Conservation (phyloP, 2,329 filamentous ascomycete genomes). For the Ceratocystis smalleyi region DNA sequence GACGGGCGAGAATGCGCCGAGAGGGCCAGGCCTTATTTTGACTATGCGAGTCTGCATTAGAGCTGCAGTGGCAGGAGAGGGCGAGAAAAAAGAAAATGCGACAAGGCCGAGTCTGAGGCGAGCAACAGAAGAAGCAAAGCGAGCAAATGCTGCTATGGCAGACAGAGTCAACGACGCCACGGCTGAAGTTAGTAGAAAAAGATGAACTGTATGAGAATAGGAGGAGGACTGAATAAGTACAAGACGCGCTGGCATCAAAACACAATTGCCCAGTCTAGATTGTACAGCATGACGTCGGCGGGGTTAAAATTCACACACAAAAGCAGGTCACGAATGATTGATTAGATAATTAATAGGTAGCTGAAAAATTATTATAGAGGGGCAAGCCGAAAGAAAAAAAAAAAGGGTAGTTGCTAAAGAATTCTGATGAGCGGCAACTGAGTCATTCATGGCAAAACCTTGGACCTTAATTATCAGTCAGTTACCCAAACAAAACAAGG, state of each 20-base stretch:
- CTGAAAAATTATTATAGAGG: conserved; percentile 12
- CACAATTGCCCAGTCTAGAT: not conserved
- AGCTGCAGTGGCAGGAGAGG: not conserved
- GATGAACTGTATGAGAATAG: not conserved
- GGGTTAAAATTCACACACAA: not conserved
- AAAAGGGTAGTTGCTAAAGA: not conserved
- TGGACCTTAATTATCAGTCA: not conserved
- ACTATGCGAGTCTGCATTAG: conserved; percentile 30
- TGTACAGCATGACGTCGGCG: conserved; percentile 2
- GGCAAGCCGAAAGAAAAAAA: not conserved
- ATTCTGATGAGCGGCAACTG: not conserved
- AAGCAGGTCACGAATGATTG: not conserved
- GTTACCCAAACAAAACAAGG: not conserved
- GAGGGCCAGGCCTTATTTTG: conserved; percentile 23
- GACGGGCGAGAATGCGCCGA: conserved; percentile 26
- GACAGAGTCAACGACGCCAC: conserved; percentile 6
- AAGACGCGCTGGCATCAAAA: not conserved
- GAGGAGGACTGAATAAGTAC: not conserved
- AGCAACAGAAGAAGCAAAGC: not conserved
- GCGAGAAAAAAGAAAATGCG: not conserved
- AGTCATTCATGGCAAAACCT: not conserved
- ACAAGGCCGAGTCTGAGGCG: conserved; percentile 4
- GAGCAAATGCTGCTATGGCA: not conserved
- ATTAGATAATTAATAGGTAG: not conserved
- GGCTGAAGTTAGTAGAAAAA: not conserved